phyloP scores from a whole-genome alignment of 2,329 filamentous ascomycete species.

The Cytospora piceicola region DNA sequence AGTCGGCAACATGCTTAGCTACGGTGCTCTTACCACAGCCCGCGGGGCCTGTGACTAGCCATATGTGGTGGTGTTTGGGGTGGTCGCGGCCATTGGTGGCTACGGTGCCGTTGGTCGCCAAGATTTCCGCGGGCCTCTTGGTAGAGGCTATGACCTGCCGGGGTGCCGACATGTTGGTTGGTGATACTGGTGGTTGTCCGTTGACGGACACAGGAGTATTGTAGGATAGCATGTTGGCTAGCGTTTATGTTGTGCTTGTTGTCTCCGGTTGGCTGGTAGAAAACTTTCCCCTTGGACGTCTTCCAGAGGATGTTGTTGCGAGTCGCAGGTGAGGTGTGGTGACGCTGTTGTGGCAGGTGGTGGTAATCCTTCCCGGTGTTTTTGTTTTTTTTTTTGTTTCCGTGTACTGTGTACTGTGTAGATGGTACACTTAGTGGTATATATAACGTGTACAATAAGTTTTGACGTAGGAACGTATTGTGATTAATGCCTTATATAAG shows the following conservation, averaged over 20 bases:
- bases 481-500: background rate
- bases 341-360: background rate
- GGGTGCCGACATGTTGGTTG: constrained; percentile 35
- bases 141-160: constrained; percentile 38
- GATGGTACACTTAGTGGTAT: background rate
- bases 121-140: constrained; percentile 37
- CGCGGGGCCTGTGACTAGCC: constrained; percentile 78
- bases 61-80: constrained; percentile 67
- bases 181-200: constrained; percentile 41
- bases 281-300: background rate
- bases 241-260: background rate
- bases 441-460: no score
- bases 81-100: constrained; percentile 35
- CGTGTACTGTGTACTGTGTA: no score
- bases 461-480: background rate
- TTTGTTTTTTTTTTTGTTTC: no score
- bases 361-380: background rate
- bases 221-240: constrained; percentile 53
- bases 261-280: background rate
- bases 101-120: constrained; percentile 38
- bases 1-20: constrained; percentile 64
- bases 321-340: background rate
- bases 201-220: constrained; percentile 51
- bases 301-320: background rate
- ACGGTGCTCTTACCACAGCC: constrained; percentile 81